Evolutionary conservation across 768 basidiomycete genomes (phyloP).

Genomic region (Pleurotus sapidus): DNA sequence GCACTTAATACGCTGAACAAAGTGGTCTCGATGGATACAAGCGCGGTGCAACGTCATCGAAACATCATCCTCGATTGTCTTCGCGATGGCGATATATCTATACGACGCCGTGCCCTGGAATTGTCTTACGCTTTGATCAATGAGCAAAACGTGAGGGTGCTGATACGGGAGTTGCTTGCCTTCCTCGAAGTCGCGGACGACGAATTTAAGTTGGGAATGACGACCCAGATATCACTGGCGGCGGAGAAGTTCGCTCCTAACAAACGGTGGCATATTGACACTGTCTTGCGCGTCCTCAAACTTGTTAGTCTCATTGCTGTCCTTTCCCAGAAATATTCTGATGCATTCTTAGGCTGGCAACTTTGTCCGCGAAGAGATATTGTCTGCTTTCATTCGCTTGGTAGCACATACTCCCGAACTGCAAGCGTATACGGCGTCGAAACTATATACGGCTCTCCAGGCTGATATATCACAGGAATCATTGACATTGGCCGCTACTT

Average conservation of each 20-base stretch:
- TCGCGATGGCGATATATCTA: slow-evolving; percentile 98
- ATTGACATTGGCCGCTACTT: slow-evolving; percentile 87
- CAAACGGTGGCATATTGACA: slow-evolving; percentile 99
- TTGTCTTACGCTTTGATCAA: slow-evolving; percentile 97
- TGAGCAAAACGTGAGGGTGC: slow-evolving; percentile 88
- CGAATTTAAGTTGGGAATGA: slow-evolving; percentile 98
- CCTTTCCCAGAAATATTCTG: neutral
- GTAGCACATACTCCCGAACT: slow-evolving; percentile 97
- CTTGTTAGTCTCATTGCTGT: slow-evolving; percentile 50
- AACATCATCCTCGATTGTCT: slow-evolving; percentile 99
- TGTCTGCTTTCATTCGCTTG: slow-evolving; percentile 92
- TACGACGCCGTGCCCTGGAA: slow-evolving; percentile 93
- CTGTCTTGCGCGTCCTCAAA: slow-evolving; percentile 88
- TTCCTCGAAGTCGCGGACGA: slow-evolving; percentile 99
- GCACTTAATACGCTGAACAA: slow-evolving; percentile 98
- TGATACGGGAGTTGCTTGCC: slow-evolving; percentile 88
- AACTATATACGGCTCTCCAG: slow-evolving; percentile 82
- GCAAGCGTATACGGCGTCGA: slow-evolving; percentile 92
- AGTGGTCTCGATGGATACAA: slow-evolving; percentile 96
- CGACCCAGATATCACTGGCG: slow-evolving; percentile 93
- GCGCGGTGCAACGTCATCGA: slow-evolving; percentile 96
- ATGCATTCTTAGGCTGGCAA: slow-evolving; percentile 76
- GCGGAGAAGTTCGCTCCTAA: slow-evolving; percentile 97
- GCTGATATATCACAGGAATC: slow-evolving; percentile 96
- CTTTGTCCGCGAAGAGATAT: slow-evolving; percentile 93